Evolutionary conservation across 106 monocot genomes (phyloP), one percentile per base, ranked within the genome.

Genomic region (Vanilla planifolia): DNA sequence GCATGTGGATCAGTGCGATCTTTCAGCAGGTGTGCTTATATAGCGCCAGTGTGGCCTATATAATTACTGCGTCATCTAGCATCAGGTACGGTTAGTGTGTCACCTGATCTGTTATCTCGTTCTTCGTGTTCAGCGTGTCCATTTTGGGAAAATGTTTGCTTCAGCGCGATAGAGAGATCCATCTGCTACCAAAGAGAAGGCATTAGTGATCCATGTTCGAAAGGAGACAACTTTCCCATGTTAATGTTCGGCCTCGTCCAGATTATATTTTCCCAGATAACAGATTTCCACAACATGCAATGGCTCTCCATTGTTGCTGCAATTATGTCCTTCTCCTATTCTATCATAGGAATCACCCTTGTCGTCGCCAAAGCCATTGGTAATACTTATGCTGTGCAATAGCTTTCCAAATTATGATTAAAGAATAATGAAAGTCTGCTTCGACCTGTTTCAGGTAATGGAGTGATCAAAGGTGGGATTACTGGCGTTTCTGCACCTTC

Each of bases 261-360:
- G 67, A 32, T 85, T 2, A 6, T 84, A 6, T 73, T 76, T 20
- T 88, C 88, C 14, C 79, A 71, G 63, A 88, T 93, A 53, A 84
- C 92, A 0, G 79, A 81, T 60, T 85, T 93, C 24, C 84, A 88
- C n/a, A 72, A 85, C 52, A 88, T 93, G 81, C 88, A 72, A 14
- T 88, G 84, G 88, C 92, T 93, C 51, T 93, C 92, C 6, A 26
- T 74, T 44, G 15, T 85, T 0, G 80, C 92, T 3, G 88, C 92
- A 6, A 40, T 60, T 62, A 93, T 93, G 92, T 93, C 92, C 33
- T 93, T 84, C 62, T 63, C 64, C 50, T 93, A 93, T 53, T 81
- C 92, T 16, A 66, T 62, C 33, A 77, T 93, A 19, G 92, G 88
- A 11, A 67, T 82, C 32, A 70, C 37, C 1, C 92, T 93, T 33